phyloP scores from a whole-genome alignment of 2,329 filamentous ascomycete species.

The Arthrinium phaeospermum region DNA sequence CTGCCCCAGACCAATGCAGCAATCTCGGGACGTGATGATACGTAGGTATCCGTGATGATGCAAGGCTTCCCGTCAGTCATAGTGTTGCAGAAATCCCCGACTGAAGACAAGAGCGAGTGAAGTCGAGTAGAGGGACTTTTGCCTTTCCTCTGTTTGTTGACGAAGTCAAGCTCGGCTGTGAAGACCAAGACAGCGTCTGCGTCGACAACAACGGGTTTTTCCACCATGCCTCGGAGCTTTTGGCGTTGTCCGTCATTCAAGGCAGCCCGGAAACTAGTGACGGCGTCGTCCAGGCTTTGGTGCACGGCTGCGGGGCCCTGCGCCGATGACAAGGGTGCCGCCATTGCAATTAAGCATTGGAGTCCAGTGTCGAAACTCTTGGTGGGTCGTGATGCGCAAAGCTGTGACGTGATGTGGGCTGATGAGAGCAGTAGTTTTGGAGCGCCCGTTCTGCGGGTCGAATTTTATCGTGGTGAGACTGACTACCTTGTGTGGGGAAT shows the following conservation, averaged over 20 bases:
- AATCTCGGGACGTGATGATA: background rate
- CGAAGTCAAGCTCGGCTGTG: background rate
- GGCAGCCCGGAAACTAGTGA: too few species aligned
- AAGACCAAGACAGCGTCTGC: background rate
- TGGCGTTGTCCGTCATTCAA: background rate
- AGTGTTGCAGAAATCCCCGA: background rate
- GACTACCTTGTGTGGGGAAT: too few species aligned
- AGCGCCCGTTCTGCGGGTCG: too few species aligned
- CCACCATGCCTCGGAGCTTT: background rate
- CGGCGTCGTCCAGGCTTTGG: too few species aligned
- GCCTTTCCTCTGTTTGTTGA: background rate
- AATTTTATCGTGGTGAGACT: too few species aligned
- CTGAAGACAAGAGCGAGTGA: background rate
- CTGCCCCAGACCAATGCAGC: constrained; percentile 3
- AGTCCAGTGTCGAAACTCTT: too few species aligned
- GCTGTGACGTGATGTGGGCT: too few species aligned
- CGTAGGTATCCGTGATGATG: background rate
- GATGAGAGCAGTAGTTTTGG: too few species aligned
- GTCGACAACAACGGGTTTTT: background rate
- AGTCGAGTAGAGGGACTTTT: background rate
- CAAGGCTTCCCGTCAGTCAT: background rate
- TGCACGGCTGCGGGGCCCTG: too few species aligned
- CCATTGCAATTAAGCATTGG: too few species aligned
- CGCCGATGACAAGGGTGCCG: too few species aligned
- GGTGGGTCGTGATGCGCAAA: too few species aligned